Evolutionary conservation across 225 moss, liverwort and hornwort genomes (phyloP), one percentile per base, ranked within the genome.

Genomic region (Pseudoscleropodium purum): DNA sequence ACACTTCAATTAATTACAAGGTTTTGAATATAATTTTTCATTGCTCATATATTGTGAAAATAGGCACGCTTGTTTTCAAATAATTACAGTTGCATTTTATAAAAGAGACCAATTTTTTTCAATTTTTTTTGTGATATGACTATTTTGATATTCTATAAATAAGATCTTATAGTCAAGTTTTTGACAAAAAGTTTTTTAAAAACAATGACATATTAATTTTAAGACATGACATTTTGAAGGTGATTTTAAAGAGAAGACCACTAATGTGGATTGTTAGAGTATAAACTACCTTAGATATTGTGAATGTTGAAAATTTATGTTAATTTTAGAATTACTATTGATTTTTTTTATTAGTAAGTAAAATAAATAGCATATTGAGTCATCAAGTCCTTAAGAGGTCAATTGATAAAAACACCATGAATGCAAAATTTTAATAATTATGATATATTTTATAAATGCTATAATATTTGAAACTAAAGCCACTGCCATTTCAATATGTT

Each of bases 221-320:
- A 7, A 51, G 5, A 47, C 4, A 31, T 47, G 47, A 31, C 1
- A 1, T 2, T 75, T 19, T 47, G 7, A 31, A 47, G 31, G 19
- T 11, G 51, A 51, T 51, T 33, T 19, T 51, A 31, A 76, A 12
- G 20, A 51, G 11, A 47, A 75, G 47, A 47, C 2, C 30, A 6
- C 11, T 15, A 30, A 74, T 11, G 18, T 18, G 3, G 30, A 3
- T 74, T 3, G 1, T 30, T 20, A 7, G 7, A 4, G 0, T 33
- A 49, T 19, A 19, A 33, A 1, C 3, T 49, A 49, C 20, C 1
- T 20, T 75, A 41, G 2, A 33, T 20, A 33, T 49, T 49, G 13
- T 12, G 0, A 49, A 30, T 18, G 6, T 75, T 16, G 47, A 7
- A 8, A 75, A 49, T 1, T 47, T 11, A 4, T 19, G 0, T 49